Conservation (phyloP, 768 basidiomycete species). For the Leucocoprinus birnbaumii region DNA sequence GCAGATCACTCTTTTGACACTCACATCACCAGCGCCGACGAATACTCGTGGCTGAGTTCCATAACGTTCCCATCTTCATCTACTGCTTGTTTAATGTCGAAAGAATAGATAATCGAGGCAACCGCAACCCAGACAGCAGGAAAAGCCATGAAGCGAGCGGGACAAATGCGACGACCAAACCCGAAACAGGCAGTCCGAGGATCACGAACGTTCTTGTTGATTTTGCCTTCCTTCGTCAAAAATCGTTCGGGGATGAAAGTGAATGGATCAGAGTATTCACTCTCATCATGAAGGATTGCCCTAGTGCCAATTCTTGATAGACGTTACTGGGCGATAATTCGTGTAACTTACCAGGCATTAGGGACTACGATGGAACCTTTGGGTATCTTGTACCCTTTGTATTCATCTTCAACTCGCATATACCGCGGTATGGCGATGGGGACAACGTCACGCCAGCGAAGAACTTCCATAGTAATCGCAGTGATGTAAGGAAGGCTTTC, state of each 20-base stretch:
- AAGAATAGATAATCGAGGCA: conserved; percentile 19
- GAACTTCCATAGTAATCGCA: conserved; percentile 26
- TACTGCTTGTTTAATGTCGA: conserved; percentile 22
- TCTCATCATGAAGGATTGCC: conserved; percentile 38
- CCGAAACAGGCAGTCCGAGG: conserved; percentile 27
- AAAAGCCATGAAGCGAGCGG: conserved; percentile 23
- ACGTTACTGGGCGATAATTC: background rate
- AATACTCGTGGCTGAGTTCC: conserved; percentile 10
- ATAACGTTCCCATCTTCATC: conserved; percentile 15
- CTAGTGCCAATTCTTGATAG: conserved; percentile 17
- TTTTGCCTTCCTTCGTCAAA: conserved; percentile 21
- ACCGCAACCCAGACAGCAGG: conserved; percentile 21
- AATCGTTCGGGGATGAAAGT: conserved; percentile 41
- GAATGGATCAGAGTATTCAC: conserved; percentile 36
- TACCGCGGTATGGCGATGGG: conserved; percentile 22
- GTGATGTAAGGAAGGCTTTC: conserved; percentile 26
- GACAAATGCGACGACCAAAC: conserved; percentile 27
- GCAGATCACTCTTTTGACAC: background rate
- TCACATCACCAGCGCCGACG: conserved; percentile 17
- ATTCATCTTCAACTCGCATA: conserved; percentile 23
- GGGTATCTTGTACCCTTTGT: conserved; percentile 27
- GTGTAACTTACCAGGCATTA: conserved; percentile 27
- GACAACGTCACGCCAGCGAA: conserved; percentile 24
- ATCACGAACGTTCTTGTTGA: conserved; percentile 22
- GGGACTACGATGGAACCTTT: conserved; percentile 28